These are phyloP conservation scores for Anthracocystis walkeri DNA, from an alignment of 1,284 basidiomycete genomes.

Conservation along the genomic window DNA sequence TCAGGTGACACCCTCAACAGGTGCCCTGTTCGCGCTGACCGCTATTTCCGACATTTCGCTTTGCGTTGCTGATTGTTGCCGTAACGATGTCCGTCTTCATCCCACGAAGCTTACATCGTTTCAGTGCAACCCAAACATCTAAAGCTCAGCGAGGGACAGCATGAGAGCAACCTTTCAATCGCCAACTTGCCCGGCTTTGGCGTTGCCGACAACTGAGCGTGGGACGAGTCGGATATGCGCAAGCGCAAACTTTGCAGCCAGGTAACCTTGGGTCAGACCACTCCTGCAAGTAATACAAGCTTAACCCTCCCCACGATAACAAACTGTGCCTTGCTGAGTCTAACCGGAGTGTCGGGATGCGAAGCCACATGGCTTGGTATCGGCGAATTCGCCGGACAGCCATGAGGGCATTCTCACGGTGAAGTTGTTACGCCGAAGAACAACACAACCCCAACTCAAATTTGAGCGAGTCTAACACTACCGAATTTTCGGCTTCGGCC, in stretches of 20 bases:
- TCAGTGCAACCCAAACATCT: too few relatives aligned
- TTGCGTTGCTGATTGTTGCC: neutral
- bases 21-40: neutral
- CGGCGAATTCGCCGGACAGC: constrained; percentile 15
- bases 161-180: too few relatives aligned
- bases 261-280: too few relatives aligned
- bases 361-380: neutral
- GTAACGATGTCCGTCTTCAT: too few relatives aligned
- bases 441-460: too few relatives aligned
- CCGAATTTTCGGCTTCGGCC: constrained; percentile 12
- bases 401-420: neutral
- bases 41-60: neutral
- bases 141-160: too few relatives aligned
- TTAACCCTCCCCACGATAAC: neutral
- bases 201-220: neutral
- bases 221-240: constrained; percentile 4
- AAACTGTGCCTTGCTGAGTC: too few relatives aligned
- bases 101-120: too few relatives aligned
- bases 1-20: neutral
- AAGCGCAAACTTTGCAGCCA: constrained; percentile 1
- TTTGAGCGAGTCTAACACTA: constrained; percentile 1
- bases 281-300: neutral
- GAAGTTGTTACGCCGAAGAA: constrained; percentile 1
- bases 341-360: too few relatives aligned
- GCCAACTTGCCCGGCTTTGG: neutral